These are phyloP conservation scores for Teratosphaeria epicoccoides DNA, from an alignment of 2,329 filamentous ascomycete species.

Conservation along the genomic window DNA sequence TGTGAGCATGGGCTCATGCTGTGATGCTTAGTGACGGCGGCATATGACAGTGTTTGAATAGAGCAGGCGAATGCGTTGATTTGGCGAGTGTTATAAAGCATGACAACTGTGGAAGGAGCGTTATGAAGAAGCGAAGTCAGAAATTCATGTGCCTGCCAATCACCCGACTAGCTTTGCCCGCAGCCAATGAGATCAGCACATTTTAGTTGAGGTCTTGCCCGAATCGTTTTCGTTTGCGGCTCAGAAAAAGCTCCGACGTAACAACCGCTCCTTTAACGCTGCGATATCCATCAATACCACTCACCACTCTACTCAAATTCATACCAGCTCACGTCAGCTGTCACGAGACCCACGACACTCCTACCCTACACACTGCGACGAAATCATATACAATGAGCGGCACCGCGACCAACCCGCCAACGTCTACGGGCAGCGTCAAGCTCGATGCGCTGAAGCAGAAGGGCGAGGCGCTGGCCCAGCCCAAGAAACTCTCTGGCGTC, in stretches of 20 bases:
- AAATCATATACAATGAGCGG: constrained; percentile 21
- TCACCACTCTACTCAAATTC: not conserved
- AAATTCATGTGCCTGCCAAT: not conserved
- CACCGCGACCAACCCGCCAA: constrained; percentile 32
- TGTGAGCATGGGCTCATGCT: not conserved
- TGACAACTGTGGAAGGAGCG: not conserved
- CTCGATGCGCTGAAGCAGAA: constrained; percentile 42
- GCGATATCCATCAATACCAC: not conserved
- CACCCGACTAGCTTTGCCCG: not conserved
- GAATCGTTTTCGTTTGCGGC: not conserved
- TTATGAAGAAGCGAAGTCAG: not conserved
- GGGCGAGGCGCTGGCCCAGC: constrained; percentile 32
- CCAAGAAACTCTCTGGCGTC: constrained; percentile 50
- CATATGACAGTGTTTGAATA: not conserved
- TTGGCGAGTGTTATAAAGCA: not conserved
- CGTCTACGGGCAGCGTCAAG: constrained; percentile 42
- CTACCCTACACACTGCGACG: not conserved
- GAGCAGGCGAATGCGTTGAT: not conserved
- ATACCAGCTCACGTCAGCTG: not conserved
- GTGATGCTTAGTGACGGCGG: not conserved
- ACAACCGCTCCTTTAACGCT: not conserved
- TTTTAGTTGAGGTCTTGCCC: not conserved
- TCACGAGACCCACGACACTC: not conserved
- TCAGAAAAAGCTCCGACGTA: not conserved
- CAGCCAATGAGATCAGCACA: not conserved